Evolutionary conservation across 352 stramenopile species (phyloP), one percentile per base, ranked within the genome.

Genomic region (Pythium brachiatum): DNA sequence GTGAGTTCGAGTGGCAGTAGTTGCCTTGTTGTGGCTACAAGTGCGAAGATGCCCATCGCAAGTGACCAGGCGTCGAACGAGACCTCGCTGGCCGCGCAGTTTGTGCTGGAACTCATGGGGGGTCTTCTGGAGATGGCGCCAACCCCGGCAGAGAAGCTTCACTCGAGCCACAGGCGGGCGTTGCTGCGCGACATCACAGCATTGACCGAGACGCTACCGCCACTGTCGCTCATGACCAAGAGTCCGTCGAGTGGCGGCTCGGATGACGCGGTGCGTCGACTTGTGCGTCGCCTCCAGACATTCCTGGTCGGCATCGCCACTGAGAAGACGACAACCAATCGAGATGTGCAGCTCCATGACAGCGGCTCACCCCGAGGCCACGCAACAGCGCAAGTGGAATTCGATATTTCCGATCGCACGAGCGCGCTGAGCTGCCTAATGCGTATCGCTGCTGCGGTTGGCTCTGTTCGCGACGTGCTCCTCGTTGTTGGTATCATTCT

Each of bases 391-490:
- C 4, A 21, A n/a, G 8, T 20, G 1, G 36, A 57, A 44, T 69
- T 59, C 32, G 34, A 65, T 18, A 7, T 70, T 7, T 32, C 44
- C 16, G 64, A 70, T 9, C 73, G 73, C 8, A 89, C 81, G 0
- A 70, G 74, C 27, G 82, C 82, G 7, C 64, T 88, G 16, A 82
- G 81, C 52, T 72, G 70, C 0, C 61, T 94, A 12, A 61, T 90
- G 39, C 71, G 77, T 32, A 64, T 94, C 1, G 82, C 82, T 15
- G 76, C 69, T 0, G 81, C 81, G 0, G 76, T 68, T 0, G 78
- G 70, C 11, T 88, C 81, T 0, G 52, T 90, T 3, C 62, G 70
- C 1, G 81, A 89, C 44, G 86, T 90, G 12, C 62, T 94, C 5
- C 21, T 83, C 12, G 74, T 82, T 3, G 11, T 94, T 0, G 65